Base-by-base conservation (phyloP, 495 filamentous ascomycete species). In the Immersiella caudata region DNA sequence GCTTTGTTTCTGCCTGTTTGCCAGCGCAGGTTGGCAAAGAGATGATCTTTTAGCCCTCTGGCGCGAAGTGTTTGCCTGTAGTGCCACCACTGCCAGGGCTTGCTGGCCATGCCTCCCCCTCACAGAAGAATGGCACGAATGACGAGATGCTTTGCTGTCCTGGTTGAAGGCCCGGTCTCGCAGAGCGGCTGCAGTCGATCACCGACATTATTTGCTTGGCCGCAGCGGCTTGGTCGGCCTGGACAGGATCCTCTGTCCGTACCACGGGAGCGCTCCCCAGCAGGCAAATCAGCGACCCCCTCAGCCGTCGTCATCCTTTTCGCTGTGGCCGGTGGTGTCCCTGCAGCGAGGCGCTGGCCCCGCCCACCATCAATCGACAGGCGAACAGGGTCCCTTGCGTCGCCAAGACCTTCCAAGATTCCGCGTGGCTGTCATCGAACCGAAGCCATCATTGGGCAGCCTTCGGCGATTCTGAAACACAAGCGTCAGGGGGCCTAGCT, bases 341-440 rank as follows among this genome's bases (percentile, higher is more conserved):
- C 63, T 65, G 61, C 61, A 63, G 61, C 61, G 61, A 63, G 26
- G 51, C 61, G 61, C 61, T 52, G 22, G 46, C 24, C 61, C 24
- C 14, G 24, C 40, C 29, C 51, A 35, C 21, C 24, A 24, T 52
- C 51, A 65, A 65, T 58, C 33, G 63, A 64, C 63, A 36, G 63
- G 63, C 51, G 51, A 40, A 56, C 52, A 52, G 63, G 51, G n/a
- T n/a, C 57, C 63, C 51, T 58, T 26, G 51, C 63, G 49, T 65
- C 52, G 63, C 63, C 63, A 65, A 65, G 63, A 27, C 49, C 33
- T 64, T 49, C 59, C 24, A 62, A 35, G 24, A 24, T 22, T 22
- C 26, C 21, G 35, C 21, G 27, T 40, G 51, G 63, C 35, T 40
- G 36, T 51, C 24, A 27, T 21, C 60, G 60, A 50, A 62, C 50